phyloP scores from a whole-genome alignment of 768 basidiomycete genomes.

The Boletus sensibilis region DNA sequence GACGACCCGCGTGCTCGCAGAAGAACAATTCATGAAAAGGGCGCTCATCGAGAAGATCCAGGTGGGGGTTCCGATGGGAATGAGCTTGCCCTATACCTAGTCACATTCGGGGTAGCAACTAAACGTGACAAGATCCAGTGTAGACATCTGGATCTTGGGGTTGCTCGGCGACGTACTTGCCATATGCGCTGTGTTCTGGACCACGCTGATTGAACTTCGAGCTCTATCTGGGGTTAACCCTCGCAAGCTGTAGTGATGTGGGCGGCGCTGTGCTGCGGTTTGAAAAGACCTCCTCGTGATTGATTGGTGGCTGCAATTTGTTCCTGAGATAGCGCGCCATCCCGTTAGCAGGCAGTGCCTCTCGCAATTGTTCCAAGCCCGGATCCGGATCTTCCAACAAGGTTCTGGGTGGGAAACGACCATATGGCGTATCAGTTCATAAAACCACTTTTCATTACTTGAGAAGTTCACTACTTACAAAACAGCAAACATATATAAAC shows the following conservation, averaged over 20 bases:
- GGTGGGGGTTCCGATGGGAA: constrained; percentile 52
- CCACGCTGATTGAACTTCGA: constrained; percentile 20
- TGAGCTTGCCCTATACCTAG: constrained; percentile 38
- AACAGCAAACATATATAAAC: constrained; percentile 11
- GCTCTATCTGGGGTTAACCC: constrained; percentile 25
- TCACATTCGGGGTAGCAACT: constrained; percentile 38
- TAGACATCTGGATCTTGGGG: constrained; percentile 27
- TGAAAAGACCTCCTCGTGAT: constrained; percentile 20
- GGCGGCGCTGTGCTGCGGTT: constrained; percentile 24
- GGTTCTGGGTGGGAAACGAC: constrained; percentile 26
- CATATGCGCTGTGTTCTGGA: constrained; percentile 37
- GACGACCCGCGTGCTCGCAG: constrained; percentile 83
- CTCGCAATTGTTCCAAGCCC: constrained; percentile 28
- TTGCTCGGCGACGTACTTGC: constrained; percentile 38
- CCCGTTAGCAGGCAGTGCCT: constrained; percentile 31
- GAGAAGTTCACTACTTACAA: constrained; percentile 24
- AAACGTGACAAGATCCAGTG: constrained; percentile 23
- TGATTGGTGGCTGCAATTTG: constrained; percentile 27
- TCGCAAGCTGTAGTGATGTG: constrained; percentile 14
- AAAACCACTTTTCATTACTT: constrained; percentile 28
- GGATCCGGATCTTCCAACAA: constrained; percentile 35
- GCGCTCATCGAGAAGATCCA: constrained; percentile 92
- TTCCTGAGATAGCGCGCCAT: constrained; percentile 27
- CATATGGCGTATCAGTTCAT: constrained; percentile 25
- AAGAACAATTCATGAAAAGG: constrained; percentile 97